These are phyloP conservation scores for Trichoderma brevicompactum DNA, from an alignment of 2,329 filamentous ascomycete species.

Conservation along the genomic window DNA sequence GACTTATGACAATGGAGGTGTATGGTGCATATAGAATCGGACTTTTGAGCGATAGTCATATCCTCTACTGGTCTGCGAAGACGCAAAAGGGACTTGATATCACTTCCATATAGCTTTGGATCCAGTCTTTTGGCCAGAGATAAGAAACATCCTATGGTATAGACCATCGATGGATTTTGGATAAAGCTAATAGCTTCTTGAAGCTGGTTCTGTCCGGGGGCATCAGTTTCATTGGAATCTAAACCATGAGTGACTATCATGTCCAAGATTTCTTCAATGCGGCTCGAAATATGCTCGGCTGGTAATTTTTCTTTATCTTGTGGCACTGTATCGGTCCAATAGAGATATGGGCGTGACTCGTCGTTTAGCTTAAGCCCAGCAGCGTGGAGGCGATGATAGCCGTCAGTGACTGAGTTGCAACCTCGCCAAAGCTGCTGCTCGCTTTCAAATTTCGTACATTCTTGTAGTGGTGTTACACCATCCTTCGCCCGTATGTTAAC, in stretches of 20 bases:
- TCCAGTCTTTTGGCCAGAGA: not conserved
- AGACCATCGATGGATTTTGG: not conserved
- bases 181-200: not conserved
- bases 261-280: conserved; percentile 33
- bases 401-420: not conserved
- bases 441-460: conserved; percentile 29
- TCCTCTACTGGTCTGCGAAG: not conserved
- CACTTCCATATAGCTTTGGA: not conserved
- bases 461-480: conserved; percentile 15
- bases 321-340: not conserved
- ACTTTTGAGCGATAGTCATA: not conserved
- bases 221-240: conserved; percentile 11
- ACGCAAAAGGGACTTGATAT: not conserved
- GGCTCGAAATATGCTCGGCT: not conserved
- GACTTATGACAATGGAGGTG: not conserved
- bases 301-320: conserved; percentile 11
- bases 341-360: not conserved
- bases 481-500: not conserved
- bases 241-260: conserved; percentile 32
- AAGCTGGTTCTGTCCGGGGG: not conserved
- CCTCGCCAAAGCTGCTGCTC: not conserved
- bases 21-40: not conserved
- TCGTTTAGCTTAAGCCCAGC: not conserved
- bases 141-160: conserved; percentile 8
- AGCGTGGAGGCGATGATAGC: not conserved